Evolutionary conservation across 1,284 basidiomycete genomes (phyloP), one percentile per base, ranked within the genome.

Genomic region (Microbotryum scabiosae): DNA sequence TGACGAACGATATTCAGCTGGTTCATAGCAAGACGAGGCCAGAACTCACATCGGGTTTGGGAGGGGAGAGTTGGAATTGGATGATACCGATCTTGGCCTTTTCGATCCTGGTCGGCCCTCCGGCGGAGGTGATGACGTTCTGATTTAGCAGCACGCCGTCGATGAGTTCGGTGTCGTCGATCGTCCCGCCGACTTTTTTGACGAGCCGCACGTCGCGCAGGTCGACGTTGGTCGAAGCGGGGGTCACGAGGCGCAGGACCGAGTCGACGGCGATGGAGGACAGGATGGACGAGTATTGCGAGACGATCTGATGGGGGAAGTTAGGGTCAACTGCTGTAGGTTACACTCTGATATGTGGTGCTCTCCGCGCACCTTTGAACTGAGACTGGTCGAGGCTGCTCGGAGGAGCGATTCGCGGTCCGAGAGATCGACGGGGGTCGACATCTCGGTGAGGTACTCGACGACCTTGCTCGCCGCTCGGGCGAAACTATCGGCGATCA

Each of bases 61-160:
- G 96, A 54, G 91, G 90, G 70, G 87, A 90, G 57, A 99, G 82
- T 77, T 98, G 96, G 83, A 99, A 99, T 76, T 99, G 96, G 70
- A 97, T 91, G 67, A 99, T 85, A 50, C 87, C 96, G 73, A 99
- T 97, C 80, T 96, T 97, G 53, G 96, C 96, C 78, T 97, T 98
- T 76, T 98, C 94, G 77, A 98, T 85, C 59, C 96, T 83, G 9
- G 88, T 90, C 8, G 92, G 94, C 47, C 96, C 96, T 63, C 93
- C 93, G 57, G 88, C 91, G 54, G 87, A 83, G 14, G 84, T 82
- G 62, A 97, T 84, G 52, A 94, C 93, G 69, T 88, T 92, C 79
- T 99, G 96, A 75, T 96, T 92, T 64, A 99, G 80, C 8, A 97
- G 92, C 56, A 98, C 86, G 62, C 96, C 96, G 57, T 69, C 69